Percentiles rank a stretch among this genome's conserved stretches.
Conservation (phyloP, 768 basidiomycete species). For the Megacollybia marginata region DNA sequence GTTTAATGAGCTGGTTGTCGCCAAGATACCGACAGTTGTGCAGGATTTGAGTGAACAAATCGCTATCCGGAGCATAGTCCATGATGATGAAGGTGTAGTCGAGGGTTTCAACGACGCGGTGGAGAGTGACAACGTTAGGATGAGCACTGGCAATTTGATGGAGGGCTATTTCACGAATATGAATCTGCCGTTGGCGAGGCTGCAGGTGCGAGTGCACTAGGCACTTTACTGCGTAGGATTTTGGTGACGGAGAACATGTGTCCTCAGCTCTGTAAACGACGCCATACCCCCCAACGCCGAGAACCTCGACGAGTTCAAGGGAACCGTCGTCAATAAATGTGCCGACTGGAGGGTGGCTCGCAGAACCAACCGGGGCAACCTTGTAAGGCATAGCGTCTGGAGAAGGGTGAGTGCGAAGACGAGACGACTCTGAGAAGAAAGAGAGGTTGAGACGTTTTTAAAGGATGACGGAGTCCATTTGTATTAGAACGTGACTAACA, state of each 20-base stretch:
- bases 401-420: background rate
- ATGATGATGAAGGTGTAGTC: conserved; percentile 84
- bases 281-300: conserved; percentile 93
- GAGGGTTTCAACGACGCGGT: conserved; percentile 80
- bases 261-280: conserved; percentile 89
- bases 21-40: conserved; percentile 75
- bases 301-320: conserved; percentile 77
- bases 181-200: conserved; percentile 61
- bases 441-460: conserved; percentile 11
- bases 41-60: conserved; percentile 88
- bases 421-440: conserved; percentile 24
- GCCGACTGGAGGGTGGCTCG: conserved; percentile 51
- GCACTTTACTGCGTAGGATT: conserved; percentile 88
- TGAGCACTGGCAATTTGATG: conserved; percentile 72
- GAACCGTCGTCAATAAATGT: conserved; percentile 76
- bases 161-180: conserved; percentile 82
- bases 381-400: conserved; percentile 4
- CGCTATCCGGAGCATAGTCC: conserved; percentile 87
- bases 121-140: conserved; percentile 79
- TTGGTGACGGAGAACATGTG: conserved; percentile 34
- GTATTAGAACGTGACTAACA: conserved; percentile 33
- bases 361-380: conserved; percentile 9
- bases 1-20: conserved; percentile 75
- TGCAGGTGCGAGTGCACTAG: conserved; percentile 49
- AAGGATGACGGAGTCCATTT: conserved; percentile 8